These are phyloP conservation scores for Posidonia australis DNA, from an alignment of 106 monocot species.

Conservation along the genomic window DNA sequence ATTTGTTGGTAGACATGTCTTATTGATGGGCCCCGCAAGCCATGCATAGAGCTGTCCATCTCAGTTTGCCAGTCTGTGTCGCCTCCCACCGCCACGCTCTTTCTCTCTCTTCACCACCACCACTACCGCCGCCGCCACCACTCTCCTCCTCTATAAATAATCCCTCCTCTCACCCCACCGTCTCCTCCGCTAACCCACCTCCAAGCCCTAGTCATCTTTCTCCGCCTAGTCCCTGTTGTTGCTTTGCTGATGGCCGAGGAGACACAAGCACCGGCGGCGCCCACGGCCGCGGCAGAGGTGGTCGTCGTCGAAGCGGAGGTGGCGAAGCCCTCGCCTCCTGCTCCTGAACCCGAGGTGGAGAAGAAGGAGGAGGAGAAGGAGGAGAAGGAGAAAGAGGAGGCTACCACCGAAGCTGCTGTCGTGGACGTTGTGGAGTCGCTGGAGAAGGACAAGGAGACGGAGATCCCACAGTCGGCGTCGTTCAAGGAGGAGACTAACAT, in stretches of 20 bases:
- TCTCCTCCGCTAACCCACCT: not conserved
- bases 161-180: not conserved
- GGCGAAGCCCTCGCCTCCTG: not conserved
- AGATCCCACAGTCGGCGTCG: not conserved
- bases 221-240: not conserved
- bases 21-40: not conserved
- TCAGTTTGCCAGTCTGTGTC: not conserved
- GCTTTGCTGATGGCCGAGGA: constrained; percentile 11
- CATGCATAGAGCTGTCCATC: not conserved
- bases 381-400: not conserved
- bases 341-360: constrained; percentile 1
- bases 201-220: not conserved
- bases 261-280: not conserved
- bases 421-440: not conserved
- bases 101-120: not conserved
- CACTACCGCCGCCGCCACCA: not conserved
- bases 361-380: not conserved
- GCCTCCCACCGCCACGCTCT: no score
- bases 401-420: not conserved
- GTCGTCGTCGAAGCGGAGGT: not conserved
- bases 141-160: not conserved
- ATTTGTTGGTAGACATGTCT: no score
- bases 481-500: constrained; percentile 20
- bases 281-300: constrained; percentile 3
- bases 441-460: not conserved